A percentile compares a stretch with the other conserved stretches of the same genome.
Conservation (phyloP, 1,139 yeast species). For the Pichia sp. region DNA sequence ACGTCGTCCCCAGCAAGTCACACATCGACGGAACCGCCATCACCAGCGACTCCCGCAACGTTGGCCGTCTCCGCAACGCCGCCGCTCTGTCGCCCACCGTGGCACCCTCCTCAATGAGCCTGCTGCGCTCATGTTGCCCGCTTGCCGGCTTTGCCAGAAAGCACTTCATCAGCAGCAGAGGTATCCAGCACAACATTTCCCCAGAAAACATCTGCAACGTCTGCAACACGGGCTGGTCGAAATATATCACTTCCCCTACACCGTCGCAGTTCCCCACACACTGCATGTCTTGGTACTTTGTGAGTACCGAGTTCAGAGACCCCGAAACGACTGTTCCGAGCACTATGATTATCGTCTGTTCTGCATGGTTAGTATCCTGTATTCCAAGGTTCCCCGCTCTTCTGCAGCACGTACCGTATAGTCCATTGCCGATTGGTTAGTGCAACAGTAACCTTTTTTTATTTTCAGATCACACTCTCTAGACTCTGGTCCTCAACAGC, state of each 20-base stretch:
- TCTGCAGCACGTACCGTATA: conserved; percentile 3
- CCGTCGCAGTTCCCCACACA: conserved; percentile 57
- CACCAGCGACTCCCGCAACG: conserved; percentile 29
- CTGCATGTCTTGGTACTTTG: conserved; percentile 75
- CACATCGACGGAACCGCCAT: conserved; percentile 64
- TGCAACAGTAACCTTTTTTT: no score
- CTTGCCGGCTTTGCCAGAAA: neutral
- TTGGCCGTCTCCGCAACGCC: conserved; percentile 9
- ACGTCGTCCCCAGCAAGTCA: conserved; percentile 69
- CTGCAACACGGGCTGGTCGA: conserved; percentile 78
- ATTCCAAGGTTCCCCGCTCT: neutral
- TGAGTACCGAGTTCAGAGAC: conserved; percentile 66
- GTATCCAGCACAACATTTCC: conserved; percentile 55
- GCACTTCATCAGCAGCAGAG: conserved; percentile 20
- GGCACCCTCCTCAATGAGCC: neutral
- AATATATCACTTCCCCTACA: conserved; percentile 43
- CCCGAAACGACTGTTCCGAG: conserved; percentile 63
- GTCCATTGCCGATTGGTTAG: neutral
- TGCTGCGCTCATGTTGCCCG: neutral
- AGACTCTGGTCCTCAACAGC: no score
- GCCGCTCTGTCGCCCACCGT: conserved; percentile 4
- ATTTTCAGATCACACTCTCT: no score
- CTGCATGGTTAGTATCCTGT: neutral
- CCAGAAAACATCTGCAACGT: conserved; percentile 82
- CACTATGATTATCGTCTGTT: conserved; percentile 34